Percentiles rank a stretch among this genome's conserved stretches.
Conservation (phyloP, 768 basidiomycete genomes). For the Russula abietina region DNA sequence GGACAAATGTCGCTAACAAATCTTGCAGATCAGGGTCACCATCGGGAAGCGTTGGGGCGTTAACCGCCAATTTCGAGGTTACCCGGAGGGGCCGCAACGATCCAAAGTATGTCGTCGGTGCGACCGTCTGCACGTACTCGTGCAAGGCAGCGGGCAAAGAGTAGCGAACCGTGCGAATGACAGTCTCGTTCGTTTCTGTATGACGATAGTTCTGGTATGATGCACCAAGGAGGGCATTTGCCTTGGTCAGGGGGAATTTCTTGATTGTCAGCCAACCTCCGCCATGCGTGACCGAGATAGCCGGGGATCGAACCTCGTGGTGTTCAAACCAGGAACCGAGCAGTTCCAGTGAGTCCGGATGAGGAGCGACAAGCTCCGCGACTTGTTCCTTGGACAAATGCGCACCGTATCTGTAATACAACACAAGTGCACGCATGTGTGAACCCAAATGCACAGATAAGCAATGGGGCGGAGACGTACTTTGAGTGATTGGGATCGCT, state of each 20-base stretch:
- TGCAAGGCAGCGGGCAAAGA: slow-evolving; percentile 51
- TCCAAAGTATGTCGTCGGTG: slow-evolving; percentile 58
- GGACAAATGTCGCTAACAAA: not conserved
- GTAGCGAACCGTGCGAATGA: slow-evolving; percentile 55
- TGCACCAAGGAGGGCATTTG: slow-evolving; percentile 51
- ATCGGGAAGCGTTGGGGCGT: slow-evolving; percentile 36
- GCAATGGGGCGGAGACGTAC: not conserved
- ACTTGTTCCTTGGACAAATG: slow-evolving; percentile 56
- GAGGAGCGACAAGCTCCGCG: slow-evolving; percentile 49
- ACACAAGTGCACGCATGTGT: not conserved
- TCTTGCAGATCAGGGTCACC: slow-evolving; percentile 26
- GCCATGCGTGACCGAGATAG: slow-evolving; percentile 38
- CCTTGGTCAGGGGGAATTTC: slow-evolving; percentile 47
- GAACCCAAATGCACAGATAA: not conserved
- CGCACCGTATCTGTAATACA: slow-evolving; percentile 43
- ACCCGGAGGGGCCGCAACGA: slow-evolving; percentile 47
- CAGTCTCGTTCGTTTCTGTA: slow-evolving; percentile 39
- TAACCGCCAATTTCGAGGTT: slow-evolving; percentile 49
- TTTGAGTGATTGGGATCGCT: slow-evolving; percentile 18
- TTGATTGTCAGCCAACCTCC: slow-evolving; percentile 53
- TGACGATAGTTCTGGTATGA: slow-evolving; percentile 56
- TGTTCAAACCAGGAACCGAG: slow-evolving; percentile 51
- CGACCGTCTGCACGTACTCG: slow-evolving; percentile 49
- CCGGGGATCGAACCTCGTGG: slow-evolving; percentile 40
- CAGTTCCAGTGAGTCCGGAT: slow-evolving; percentile 44